These are phyloP conservation scores for Fusarium pilosicola DNA, from an alignment of 2,329 filamentous ascomycete species.

Conservation along the genomic window DNA sequence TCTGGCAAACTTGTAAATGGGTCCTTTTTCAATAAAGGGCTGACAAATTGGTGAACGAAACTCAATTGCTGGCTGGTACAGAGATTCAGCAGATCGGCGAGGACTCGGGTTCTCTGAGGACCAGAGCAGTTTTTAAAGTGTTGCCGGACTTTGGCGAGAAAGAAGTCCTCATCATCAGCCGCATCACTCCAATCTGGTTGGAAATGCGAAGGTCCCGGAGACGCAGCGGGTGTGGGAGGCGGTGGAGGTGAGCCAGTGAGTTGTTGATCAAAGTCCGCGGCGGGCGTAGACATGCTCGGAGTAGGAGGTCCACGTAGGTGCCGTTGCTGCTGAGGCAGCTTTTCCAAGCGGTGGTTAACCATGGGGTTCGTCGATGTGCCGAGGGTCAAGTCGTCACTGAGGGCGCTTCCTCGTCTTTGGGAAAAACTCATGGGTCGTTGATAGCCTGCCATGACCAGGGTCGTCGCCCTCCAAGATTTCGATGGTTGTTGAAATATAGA, in stretches of 20 bases:
- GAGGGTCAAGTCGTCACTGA: constrained; percentile 67
- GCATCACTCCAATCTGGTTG: constrained; percentile 80
- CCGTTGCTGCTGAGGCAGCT: constrained; percentile 53
- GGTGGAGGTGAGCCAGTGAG: constrained; percentile 70
- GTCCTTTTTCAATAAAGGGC: constrained; percentile 93
- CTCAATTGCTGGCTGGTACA: constrained; percentile 96
- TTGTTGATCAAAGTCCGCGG: constrained; percentile 70
- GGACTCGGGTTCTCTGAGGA: constrained; percentile 79
- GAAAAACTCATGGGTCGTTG: constrained; percentile 67
- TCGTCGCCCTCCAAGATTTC: constrained; percentile 27
- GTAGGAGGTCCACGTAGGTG: constrained; percentile 69
- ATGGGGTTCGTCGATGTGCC: constrained; percentile 58
- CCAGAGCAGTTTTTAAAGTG: constrained; percentile 83
- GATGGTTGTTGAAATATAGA: constrained; percentile 7
- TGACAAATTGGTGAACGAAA: constrained; percentile 96
- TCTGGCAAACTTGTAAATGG: constrained; percentile 92
- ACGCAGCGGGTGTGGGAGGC: constrained; percentile 72
- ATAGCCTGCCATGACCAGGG: constrained; percentile 50
- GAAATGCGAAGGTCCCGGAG: constrained; percentile 68
- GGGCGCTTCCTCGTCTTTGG: constrained; percentile 67
- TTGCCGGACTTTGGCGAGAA: constrained; percentile 80
- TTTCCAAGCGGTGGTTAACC: constrained; percentile 61
- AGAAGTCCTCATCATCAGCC: constrained; percentile 83
- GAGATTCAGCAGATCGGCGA: constrained; percentile 89
- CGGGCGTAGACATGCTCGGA: constrained; percentile 73